Evolutionary conservation across 2,329 filamentous ascomycete genomes (phyloP).

Genomic region (Bimuria novae-zelandiae): DNA sequence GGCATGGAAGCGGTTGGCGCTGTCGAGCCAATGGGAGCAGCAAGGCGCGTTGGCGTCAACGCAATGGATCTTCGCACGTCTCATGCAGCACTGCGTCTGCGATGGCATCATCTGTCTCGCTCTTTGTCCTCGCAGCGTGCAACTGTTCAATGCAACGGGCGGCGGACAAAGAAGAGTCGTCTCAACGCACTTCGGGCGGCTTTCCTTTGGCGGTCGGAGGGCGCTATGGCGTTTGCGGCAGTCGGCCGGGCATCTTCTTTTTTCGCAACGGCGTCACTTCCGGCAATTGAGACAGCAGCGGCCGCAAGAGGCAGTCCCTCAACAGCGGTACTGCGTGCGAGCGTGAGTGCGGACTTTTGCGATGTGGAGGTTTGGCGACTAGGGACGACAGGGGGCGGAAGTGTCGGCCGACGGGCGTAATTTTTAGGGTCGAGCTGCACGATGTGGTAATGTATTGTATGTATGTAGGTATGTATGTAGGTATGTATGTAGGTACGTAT

Average conservation of each 20-base stretch:
- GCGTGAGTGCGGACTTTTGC: not conserved
- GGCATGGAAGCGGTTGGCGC: constrained; percentile 6
- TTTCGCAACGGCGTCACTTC: not conserved
- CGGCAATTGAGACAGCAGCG: not conserved
- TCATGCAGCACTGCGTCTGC: not conserved
- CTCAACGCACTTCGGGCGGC: not conserved
- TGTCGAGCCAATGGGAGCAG: not conserved
- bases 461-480: too few relatives aligned
- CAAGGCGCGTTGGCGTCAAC: constrained; percentile 3
- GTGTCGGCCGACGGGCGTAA: too few relatives aligned
- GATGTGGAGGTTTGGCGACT: too few relatives aligned
- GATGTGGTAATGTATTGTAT: too few relatives aligned
- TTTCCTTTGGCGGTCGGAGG: constrained; percentile 1
- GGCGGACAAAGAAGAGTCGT: not conserved
- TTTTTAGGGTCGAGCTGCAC: too few relatives aligned
- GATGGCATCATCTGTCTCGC: constrained; percentile 5
- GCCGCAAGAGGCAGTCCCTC: not conserved
- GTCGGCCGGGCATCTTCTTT: not conserved
- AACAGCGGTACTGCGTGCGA: not conserved
- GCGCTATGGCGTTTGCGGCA: not conserved
- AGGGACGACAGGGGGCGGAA: too few relatives aligned
- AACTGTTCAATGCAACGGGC: not conserved
- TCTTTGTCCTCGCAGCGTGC: constrained; percentile 4
- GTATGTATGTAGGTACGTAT: too few relatives aligned
- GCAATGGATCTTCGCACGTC: not conserved